A percentile compares a stretch with the other conserved stretches of the same genome.
These are phyloP conservation scores for Suillus spraguei DNA, from an alignment of 768 basidiomycete species.

Conservation along the genomic window DNA sequence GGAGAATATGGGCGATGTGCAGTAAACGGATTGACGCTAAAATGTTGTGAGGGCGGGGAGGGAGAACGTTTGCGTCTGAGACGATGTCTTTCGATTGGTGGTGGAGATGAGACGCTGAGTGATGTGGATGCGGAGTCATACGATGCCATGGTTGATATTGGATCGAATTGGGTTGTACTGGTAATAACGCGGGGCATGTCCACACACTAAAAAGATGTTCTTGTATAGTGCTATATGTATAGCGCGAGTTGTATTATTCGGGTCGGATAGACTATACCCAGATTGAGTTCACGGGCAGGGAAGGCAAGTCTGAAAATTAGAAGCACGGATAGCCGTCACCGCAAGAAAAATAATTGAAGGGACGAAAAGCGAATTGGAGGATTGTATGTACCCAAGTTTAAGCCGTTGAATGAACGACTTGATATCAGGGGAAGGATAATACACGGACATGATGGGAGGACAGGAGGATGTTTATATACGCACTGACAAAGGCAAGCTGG, in stretches of 20 bases:
- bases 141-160: constrained; percentile 17
- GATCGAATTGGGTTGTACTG: constrained; percentile 13
- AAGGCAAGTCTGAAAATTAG: constrained; percentile 13
- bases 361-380: not conserved
- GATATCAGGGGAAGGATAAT: constrained; percentile 14
- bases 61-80: constrained; percentile 27
- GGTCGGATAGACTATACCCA: not conserved
- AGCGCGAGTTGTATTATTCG: constrained; percentile 3
- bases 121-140: constrained; percentile 27
- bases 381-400: not conserved
- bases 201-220: not conserved
- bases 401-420: not conserved
- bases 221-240: not conserved
- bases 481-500: constrained; percentile 33
- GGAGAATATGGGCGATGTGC: constrained; percentile 36
- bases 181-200: constrained; percentile 12
- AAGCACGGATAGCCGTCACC: constrained; percentile 9
- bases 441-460: constrained; percentile 35
- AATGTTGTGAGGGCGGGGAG: constrained; percentile 28
- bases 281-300: constrained; percentile 13
- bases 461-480: constrained; percentile 21
- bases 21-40: constrained; percentile 14
- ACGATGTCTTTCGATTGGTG: constrained; percentile 25
- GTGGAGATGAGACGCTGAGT: constrained; percentile 18
- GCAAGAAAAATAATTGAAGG: constrained; percentile 2